Base-by-base conservation (phyloP, 768 basidiomycete genomes). In the Boletus coccyginus region DNA sequence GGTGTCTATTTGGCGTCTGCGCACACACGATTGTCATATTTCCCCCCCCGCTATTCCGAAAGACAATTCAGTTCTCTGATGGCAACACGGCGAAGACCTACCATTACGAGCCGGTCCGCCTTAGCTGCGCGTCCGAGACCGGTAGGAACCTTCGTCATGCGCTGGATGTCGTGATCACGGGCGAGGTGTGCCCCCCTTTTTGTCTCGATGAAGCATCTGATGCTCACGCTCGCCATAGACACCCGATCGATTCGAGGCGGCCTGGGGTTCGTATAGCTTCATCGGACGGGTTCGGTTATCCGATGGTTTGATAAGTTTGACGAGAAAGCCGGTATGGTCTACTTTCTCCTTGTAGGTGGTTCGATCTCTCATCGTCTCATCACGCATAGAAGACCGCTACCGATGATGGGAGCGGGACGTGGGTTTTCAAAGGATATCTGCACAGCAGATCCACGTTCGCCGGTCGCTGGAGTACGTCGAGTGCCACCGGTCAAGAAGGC, bases 201-300 rank as follows among this genome's bases (percentile, higher is more conserved):
- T 36, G 56, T 60, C 59, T 62, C 57, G 54, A 60, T 59, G 64
- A 33, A 54, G 55, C 8, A 59, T 57, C 7, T 43, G 39, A 32
- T 58, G 41, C 65, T 73, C 62, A 71, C 71, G 65, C 32, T 56
- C 17, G 32, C 45, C 43, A 29, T 56, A 87, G 85, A 87, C 85
- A 2, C 72, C 78, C 44, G 70, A 62, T 46, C 75, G 77, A 46
- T 81, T 83, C 52, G 83, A 83, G 56, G 73, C 74, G 39, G 84
- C 84, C 9, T 91, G 89, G 87, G 86, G 83, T 6, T 81, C 82
- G 12, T 88, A 81, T 68, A 77, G 68, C 55, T 83, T 85, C 64
- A 73, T 75, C 12, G 89, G 89, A 47, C 74, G 81, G 27, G 76
- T 88, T 44, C 74, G 80, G 35, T 57, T 73, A 29, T 73, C 74